Evolutionary conservation across 2,329 filamentous ascomycete genomes (phyloP).

Genomic region (Stachybotrys chlorohalonatus): DNA sequence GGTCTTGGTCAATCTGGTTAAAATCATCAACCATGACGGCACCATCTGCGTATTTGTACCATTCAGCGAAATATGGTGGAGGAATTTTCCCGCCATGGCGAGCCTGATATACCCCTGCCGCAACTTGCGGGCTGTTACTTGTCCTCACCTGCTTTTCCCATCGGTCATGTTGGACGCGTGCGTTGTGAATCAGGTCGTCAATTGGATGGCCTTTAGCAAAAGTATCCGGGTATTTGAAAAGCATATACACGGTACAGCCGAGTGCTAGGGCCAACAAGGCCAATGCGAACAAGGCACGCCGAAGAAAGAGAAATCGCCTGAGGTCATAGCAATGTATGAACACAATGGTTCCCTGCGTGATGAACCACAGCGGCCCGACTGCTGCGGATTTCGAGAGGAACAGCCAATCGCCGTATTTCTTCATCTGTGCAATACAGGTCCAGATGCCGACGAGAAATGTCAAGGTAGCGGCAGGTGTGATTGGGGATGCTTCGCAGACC

Average conservation of each 20-base stretch:
- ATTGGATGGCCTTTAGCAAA: slow-evolving; percentile 33
- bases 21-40: slow-evolving; percentile 74
- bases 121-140: slow-evolving; percentile 37
- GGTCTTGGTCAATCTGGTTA: slow-evolving; percentile 64
- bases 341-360: slow-evolving; percentile 29
- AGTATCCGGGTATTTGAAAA: slow-evolving; percentile 17
- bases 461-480: slow-evolving; percentile 31
- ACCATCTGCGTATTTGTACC: slow-evolving; percentile 70
- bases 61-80: slow-evolving; percentile 74
- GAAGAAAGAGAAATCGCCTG: slow-evolving; percentile 31
- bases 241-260: slow-evolving; percentile 25
- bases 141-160: slow-evolving; percentile 39
- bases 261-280: slow-evolving; percentile 28
- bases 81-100: slow-evolving; percentile 56
- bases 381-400: slow-evolving; percentile 26
- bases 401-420: slow-evolving; percentile 34
- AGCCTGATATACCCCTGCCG: slow-evolving; percentile 39
- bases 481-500: slow-evolving; percentile 35
- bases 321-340: slow-evolving; percentile 36
- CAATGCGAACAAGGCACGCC: slow-evolving; percentile 28
- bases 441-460: slow-evolving; percentile 33
- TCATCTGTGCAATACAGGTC: slow-evolving; percentile 24
- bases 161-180: slow-evolving; percentile 35
- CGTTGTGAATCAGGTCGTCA: slow-evolving; percentile 38
- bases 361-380: slow-evolving; percentile 27